Conservation (phyloP, 2,329 filamentous ascomycete species). For the Orbilia oligospora region DNA sequence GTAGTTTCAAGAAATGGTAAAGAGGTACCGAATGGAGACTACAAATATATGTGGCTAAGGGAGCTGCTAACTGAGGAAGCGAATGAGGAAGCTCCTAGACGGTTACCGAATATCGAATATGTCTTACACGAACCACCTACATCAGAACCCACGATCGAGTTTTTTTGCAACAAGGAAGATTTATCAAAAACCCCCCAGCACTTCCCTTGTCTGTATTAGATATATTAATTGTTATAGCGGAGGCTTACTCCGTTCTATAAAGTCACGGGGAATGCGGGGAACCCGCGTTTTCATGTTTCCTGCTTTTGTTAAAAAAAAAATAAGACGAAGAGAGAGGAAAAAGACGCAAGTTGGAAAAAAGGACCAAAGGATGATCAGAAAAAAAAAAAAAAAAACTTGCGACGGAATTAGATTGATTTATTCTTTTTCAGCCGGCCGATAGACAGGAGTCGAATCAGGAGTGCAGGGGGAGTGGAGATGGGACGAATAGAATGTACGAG, state of each 20-base stretch:
- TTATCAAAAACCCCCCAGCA: neutral
- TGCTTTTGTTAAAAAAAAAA: constrained; percentile 28
- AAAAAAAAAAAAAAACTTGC: constrained; percentile 31
- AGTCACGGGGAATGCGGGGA: constrained; percentile 43
- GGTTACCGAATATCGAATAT: neutral
- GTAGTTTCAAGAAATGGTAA: neutral
- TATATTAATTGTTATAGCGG: constrained; percentile 10
- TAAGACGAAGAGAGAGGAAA: neutral
- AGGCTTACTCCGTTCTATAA: constrained; percentile 37
- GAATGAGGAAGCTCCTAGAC: neutral
- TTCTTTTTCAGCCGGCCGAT: constrained; percentile 45
- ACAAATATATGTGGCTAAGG: neutral
- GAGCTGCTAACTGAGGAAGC: too few relatives aligned
- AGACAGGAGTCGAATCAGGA: constrained; percentile 58
- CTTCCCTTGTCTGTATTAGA: constrained; percentile 2
- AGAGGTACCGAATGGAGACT: neutral
- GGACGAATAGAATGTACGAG: constrained; percentile 44
- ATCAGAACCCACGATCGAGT: constrained; percentile 26
- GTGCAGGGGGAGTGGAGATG: constrained; percentile 58
- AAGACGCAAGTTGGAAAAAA: constrained; percentile 20
- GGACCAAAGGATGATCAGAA: constrained; percentile 2
- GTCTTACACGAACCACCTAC: neutral
- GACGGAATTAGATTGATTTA: constrained; percentile 47
- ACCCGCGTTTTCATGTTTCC: constrained; percentile 54
- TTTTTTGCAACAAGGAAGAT: constrained; percentile 1